A percentile compares a stretch with the other conserved stretches of the same genome.
Conservation (phyloP, 768 basidiomycete genomes). For the button mushroom (Agaricus bisporus) region DNA sequence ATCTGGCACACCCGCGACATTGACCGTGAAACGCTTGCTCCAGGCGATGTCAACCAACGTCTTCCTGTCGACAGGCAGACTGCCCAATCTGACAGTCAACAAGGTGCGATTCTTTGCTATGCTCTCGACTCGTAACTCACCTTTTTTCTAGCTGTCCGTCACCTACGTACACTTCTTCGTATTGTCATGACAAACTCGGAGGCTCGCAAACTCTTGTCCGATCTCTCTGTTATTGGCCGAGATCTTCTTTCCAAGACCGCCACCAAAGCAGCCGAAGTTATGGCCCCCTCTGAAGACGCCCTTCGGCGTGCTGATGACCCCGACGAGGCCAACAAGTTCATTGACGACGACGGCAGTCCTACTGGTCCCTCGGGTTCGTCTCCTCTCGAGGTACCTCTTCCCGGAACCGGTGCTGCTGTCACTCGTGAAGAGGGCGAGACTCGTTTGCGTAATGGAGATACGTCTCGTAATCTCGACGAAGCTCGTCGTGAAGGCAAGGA, state of each 20-base stretch:
- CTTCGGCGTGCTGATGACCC: slow-evolving; percentile 65
- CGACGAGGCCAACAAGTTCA: slow-evolving; percentile 63
- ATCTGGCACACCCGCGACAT: slow-evolving; percentile 71
- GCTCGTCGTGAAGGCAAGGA: slow-evolving; percentile 15
- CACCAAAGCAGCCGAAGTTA: slow-evolving; percentile 57
- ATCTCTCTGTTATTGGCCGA: slow-evolving; percentile 72
- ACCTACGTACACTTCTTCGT: slow-evolving; percentile 82
- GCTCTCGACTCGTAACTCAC: background rate
- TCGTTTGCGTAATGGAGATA: slow-evolving; percentile 24
- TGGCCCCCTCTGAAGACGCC: slow-evolving; percentile 60
- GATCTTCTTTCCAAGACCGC: slow-evolving; percentile 78
- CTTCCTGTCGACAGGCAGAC: slow-evolving; percentile 50
- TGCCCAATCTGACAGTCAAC: slow-evolving; percentile 48
- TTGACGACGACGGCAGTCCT: slow-evolving; percentile 35
- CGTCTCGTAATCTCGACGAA: slow-evolving; percentile 24
- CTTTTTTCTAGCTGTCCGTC: slow-evolving; percentile 55
- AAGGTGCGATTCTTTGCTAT: slow-evolving; percentile 34
- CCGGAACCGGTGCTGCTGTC: slow-evolving; percentile 24
- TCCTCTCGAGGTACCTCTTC: slow-evolving; percentile 24
- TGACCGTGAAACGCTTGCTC: slow-evolving; percentile 19
- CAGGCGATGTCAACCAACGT: slow-evolving; percentile 23
- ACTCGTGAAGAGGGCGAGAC: slow-evolving; percentile 41
- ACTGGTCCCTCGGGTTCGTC: slow-evolving; percentile 27
- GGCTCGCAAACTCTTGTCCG: slow-evolving; percentile 81
- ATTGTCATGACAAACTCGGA: slow-evolving; percentile 92